Evolutionary conservation across 2,329 filamentous ascomycete species (phyloP), one percentile per base, ranked within the genome.

Genomic region (Ustilaginoidea virens): DNA sequence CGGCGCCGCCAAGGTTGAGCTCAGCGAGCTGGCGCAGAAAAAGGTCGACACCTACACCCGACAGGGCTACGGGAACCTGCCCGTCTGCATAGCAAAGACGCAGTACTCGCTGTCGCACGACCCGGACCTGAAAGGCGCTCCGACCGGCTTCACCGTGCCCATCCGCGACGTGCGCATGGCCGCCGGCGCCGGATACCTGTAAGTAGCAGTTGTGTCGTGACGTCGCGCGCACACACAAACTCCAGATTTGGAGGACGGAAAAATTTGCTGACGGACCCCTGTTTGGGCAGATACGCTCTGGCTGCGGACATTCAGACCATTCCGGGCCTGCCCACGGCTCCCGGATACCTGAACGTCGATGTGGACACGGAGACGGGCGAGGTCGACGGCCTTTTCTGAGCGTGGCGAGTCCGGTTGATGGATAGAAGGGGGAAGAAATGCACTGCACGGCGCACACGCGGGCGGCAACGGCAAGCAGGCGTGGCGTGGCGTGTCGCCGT

Each of bases 291-390:
- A 30, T 94, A 93, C 44, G 90, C 90, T 5, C 68, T 96, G 36
- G 90, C 90, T 30, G 90, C 90, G 10, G 90, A 98, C 48, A 96
- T 98, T 40, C 90, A 96, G 63, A 98, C 90, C 2, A 98, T 98
- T 39, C 90, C 90, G 10, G 90, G 90, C 36, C 63, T 98, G 39
- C 87, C 87, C 7, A 96, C 90, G 7, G 87, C 87, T 13, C 90
- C 87, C 7, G 90, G 90, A 8, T 96, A 96, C 50, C 63, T 96
- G 36, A 94, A 94, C 45, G 86, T 94, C 25, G 87, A 94, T 41
- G 76, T 79, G 21, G 77, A 87, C 44, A 57, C 64, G 5, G 78
- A 85, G 60, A 86, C 78, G n/a, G 80, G 80, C 31, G 80, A 87
- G 58, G 82, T 87, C 39, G 74, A 82, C 33, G 80, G 90, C 5